Percentiles rank a stretch among this genome's conserved stretches.
phyloP scores from a whole-genome alignment of 1,284 basidiomycete genomes.

The Naganishia cerealis region DNA sequence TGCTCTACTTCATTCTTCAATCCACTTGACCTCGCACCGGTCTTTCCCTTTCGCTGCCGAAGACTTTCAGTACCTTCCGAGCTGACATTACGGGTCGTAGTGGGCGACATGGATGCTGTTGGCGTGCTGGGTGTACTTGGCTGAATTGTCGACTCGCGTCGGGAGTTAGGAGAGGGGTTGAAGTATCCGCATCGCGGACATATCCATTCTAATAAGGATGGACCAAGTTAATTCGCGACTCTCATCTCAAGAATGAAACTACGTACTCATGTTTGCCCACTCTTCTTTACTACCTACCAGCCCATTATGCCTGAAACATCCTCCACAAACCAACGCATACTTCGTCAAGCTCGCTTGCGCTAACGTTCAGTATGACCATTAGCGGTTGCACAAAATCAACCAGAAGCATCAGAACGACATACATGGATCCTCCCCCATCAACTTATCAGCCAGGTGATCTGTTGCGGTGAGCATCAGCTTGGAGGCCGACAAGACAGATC shows the following conservation, averaged over 20 bases:
- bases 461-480: not conserved
- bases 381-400: conserved; percentile 52
- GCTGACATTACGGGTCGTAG: conserved; percentile 14
- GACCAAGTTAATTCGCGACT: conserved; percentile 36
- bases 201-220: conserved; percentile 18
- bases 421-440: conserved; percentile 78
- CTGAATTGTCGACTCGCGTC: conserved; percentile 23
- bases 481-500: not conserved
- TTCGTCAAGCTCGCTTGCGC: conserved; percentile 58
- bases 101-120: conserved; percentile 38
- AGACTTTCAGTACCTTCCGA: conserved; percentile 18
- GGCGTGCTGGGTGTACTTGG: conserved; percentile 23
- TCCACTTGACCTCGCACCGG: conserved; percentile 30
- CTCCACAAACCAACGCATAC: conserved; percentile 91
- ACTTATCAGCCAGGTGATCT: conserved; percentile 79
- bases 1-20: conserved; percentile 26
- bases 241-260: conserved; percentile 47
- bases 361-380: conserved; percentile 33
- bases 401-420: conserved; percentile 49
- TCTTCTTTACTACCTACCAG: conserved; percentile 74
- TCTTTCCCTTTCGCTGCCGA: conserved; percentile 35
- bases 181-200: conserved; percentile 20
- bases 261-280: conserved; percentile 87
- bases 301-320: conserved; percentile 91
- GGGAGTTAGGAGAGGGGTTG: conserved; percentile 15